Evolutionary conservation across 306 rosid genomes (phyloP).

Genomic region (Glycyrrhiza uralensis): DNA sequence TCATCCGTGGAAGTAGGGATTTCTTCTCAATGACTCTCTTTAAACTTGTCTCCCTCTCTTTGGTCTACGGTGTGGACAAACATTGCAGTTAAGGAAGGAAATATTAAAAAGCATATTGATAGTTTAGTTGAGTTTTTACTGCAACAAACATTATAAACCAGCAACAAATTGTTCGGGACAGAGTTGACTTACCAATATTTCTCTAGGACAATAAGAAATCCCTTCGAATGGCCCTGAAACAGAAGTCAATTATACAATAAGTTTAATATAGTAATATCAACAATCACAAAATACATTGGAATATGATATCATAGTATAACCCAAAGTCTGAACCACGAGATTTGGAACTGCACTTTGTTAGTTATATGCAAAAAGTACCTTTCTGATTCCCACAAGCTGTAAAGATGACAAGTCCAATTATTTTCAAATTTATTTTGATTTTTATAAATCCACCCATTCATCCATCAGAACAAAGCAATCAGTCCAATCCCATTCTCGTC

Average conservation of each 20-base stretch:
- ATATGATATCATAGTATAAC: slow-evolving; percentile 1
- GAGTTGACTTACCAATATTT: slow-evolving; percentile 52
- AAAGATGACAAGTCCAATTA: not conserved
- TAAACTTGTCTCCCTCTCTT: slow-evolving; percentile 56
- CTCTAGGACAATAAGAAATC: slow-evolving; percentile 72
- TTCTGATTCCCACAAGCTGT: not conserved
- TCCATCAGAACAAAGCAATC: not conserved
- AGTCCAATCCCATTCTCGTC: not conserved
- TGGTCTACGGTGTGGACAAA: slow-evolving; percentile 47
- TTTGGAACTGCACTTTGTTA: not conserved
- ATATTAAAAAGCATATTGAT: not conserved
- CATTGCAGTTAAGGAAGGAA: slow-evolving; percentile 14
- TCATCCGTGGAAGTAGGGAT: slow-evolving; percentile 90
- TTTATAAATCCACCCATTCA: not conserved
- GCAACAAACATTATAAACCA: slow-evolving; percentile 6
- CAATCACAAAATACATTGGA: not conserved
- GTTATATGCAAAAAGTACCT: not conserved
- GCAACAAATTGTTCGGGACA: slow-evolving; percentile 14
- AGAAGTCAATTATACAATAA: not conserved
- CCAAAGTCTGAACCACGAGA: not conserved
- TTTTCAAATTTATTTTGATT: slow-evolving; percentile 1
- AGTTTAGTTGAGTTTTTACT: not conserved
- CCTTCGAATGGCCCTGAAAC: slow-evolving; percentile 82
- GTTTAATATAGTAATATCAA: slow-evolving; percentile 3
- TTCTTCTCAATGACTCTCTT: slow-evolving; percentile 74